Percentiles rank a stretch among this genome's conserved stretches.
Evolutionary conservation across 1,284 basidiomycete genomes (phyloP).

Genomic region (Crucibulum cyathiforme): DNA sequence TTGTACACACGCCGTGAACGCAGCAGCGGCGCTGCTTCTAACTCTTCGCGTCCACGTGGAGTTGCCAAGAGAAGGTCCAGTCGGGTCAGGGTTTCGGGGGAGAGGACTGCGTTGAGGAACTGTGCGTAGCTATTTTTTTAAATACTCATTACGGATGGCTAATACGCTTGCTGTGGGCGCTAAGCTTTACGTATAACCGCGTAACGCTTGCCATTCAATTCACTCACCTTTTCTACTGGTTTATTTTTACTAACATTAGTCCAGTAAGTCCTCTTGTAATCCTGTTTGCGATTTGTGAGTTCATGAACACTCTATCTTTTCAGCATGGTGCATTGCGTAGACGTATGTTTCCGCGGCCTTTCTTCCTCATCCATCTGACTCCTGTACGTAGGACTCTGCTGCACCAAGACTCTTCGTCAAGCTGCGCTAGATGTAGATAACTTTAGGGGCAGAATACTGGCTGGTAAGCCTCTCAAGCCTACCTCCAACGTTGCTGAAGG

Average conservation of each 20-base stretch:
- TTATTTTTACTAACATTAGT: slow-evolving; percentile 48
- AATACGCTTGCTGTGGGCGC: slow-evolving; percentile 1
- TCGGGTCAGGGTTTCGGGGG: slow-evolving; percentile 82
- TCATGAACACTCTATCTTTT: slow-evolving; percentile 11
- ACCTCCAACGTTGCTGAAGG: too few species aligned
- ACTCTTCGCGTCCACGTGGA: too few species aligned
- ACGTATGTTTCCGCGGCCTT: slow-evolving; percentile 56
- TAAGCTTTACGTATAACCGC: slow-evolving; percentile 56
- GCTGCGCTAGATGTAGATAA: slow-evolving; percentile 61
- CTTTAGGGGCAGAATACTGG: too few species aligned
- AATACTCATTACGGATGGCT: slow-evolving; percentile 6
- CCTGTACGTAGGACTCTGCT: slow-evolving; percentile 63
- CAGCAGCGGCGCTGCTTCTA: too few species aligned
- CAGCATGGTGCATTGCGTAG: slow-evolving; percentile 91
- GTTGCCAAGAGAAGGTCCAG: slow-evolving; percentile 87
- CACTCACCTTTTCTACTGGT: slow-evolving; percentile 7
- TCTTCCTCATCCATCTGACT: background rate
- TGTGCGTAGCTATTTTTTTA: slow-evolving; percentile 50
- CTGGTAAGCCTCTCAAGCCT: too few species aligned
- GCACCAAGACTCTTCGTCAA: slow-evolving; percentile 83
- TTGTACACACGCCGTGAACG: too few species aligned
- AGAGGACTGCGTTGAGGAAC: slow-evolving; percentile 92
- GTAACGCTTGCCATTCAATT: slow-evolving; percentile 4
- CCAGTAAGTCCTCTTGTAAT: slow-evolving; percentile 63
- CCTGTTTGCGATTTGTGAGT: background rate